These are phyloP conservation scores for Calamus simplicifolius DNA, from an alignment of 176 grass and related monocot species.

Conservation along the genomic window DNA sequence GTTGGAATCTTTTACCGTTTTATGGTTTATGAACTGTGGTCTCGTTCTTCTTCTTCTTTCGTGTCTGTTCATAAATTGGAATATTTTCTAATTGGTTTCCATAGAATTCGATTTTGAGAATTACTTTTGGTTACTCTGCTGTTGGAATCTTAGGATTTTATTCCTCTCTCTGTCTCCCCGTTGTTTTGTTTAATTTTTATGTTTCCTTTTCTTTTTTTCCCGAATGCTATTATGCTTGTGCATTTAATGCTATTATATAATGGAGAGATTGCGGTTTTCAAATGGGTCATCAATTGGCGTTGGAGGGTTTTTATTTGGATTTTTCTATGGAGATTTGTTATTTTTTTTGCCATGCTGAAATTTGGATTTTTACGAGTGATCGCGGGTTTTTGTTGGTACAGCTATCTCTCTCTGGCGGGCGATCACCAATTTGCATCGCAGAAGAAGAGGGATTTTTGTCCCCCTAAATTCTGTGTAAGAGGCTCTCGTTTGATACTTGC, in stretches of 20 bases:
- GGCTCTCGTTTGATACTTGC: neutral
- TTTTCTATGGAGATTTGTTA: neutral
- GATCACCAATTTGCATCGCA: neutral
- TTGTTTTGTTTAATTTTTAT: neutral
- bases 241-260: neutral
- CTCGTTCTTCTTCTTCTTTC: no score
- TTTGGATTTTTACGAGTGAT: neutral
- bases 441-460: neutral
- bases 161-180: no score
- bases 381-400: neutral
- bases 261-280: no score
- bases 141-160: no score
- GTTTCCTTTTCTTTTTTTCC: neutral
- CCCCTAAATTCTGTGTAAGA: neutral
- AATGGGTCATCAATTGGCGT: neutral
- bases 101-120: no score
- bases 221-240: neutral
- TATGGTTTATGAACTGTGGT: no score
- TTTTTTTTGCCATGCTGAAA: no score
- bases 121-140: no score
- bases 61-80: no score
- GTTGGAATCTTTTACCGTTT: no score
- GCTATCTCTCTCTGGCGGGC: neutral
- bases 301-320: neutral
- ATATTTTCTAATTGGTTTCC: no score